Conservation (phyloP, 2,329 filamentous ascomycete genomes). For the Fusarium pseudocircinatum region DNA sequence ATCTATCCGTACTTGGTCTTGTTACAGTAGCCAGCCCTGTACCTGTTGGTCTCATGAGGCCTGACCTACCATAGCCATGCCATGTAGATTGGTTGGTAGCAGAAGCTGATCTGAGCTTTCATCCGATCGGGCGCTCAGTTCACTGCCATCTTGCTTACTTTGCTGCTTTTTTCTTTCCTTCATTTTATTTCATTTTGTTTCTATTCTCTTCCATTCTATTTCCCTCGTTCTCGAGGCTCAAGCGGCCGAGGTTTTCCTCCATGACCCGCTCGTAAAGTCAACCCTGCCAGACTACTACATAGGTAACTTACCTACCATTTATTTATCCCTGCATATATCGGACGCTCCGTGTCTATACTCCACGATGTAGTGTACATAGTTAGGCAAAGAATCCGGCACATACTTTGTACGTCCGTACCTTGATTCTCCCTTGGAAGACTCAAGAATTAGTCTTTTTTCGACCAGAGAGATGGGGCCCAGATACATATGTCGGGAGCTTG, state of each 20-base stretch:
- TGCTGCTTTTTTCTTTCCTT: background rate
- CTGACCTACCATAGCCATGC: background rate
- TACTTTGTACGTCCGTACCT: constrained; percentile 1
- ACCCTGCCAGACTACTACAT: constrained; percentile 8
- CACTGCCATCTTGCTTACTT: background rate
- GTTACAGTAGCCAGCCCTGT: background rate
- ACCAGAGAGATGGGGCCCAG: background rate
- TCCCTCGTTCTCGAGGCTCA: background rate
- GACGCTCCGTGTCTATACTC: constrained; percentile 6
- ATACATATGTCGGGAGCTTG: background rate
- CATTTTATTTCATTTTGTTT: background rate
- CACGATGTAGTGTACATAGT: background rate
- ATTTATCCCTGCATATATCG: constrained; percentile 31
- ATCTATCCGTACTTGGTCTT: background rate
- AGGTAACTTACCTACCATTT: too few species aligned
- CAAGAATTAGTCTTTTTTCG: background rate
- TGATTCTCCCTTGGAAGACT: background rate
- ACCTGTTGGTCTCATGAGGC: constrained; percentile 6
- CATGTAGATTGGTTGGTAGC: background rate
- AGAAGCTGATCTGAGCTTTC: constrained; percentile 28
- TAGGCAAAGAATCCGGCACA: constrained; percentile 5
- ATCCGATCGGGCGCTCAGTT: background rate
- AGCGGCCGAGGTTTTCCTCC: background rate
- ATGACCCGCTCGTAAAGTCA: constrained; percentile 1
- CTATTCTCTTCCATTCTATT: background rate